phyloP scores from a whole-genome alignment of 2,329 filamentous ascomycete genomes.

The Macrophomina phaseolina region DNA sequence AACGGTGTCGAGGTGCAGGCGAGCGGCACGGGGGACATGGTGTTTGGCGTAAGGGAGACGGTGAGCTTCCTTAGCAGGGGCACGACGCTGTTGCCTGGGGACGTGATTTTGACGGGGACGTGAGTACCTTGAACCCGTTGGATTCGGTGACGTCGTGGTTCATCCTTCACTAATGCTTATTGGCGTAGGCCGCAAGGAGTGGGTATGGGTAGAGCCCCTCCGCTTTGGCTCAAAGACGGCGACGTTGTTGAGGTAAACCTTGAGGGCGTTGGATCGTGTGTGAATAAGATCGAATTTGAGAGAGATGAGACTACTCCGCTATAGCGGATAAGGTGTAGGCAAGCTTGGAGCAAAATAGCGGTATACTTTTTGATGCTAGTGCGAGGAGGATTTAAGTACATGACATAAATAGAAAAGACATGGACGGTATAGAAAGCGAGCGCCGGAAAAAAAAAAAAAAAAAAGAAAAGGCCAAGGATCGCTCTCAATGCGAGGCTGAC shows the following conservation, averaged over 20 bases:
- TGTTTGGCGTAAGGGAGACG: slow-evolving; percentile 22
- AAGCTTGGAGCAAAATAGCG: not conserved
- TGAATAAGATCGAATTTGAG: slow-evolving; percentile 43
- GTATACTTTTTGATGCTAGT: not conserved
- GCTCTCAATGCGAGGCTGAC: not conserved
- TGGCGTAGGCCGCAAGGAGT: slow-evolving; percentile 17
- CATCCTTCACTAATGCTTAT: not conserved
- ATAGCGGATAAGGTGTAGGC: not conserved
- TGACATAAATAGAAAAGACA: too few relatives aligned
- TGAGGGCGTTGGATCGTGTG: slow-evolving; percentile 42
- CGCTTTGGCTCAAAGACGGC: slow-evolving; percentile 25
- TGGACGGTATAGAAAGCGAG: too few relatives aligned
- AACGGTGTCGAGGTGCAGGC: slow-evolving; percentile 19
- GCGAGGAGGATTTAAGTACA: too few relatives aligned
- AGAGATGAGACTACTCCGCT: slow-evolving; percentile 25
- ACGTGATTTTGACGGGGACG: slow-evolving; percentile 26
- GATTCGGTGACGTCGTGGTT: not conserved
- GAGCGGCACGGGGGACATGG: slow-evolving; percentile 25
- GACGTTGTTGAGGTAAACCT: slow-evolving; percentile 44
- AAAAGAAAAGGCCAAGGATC: not conserved
- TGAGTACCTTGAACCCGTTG: not conserved
- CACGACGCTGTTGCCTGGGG: slow-evolving; percentile 8
- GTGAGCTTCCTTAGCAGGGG: slow-evolving; percentile 14
- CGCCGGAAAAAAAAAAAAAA: not conserved
- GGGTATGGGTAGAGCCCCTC: slow-evolving; percentile 24